These are phyloP conservation scores for Avena eriantha DNA, from an alignment of 176 grass and related monocot genomes.

Conservation along the genomic window DNA sequence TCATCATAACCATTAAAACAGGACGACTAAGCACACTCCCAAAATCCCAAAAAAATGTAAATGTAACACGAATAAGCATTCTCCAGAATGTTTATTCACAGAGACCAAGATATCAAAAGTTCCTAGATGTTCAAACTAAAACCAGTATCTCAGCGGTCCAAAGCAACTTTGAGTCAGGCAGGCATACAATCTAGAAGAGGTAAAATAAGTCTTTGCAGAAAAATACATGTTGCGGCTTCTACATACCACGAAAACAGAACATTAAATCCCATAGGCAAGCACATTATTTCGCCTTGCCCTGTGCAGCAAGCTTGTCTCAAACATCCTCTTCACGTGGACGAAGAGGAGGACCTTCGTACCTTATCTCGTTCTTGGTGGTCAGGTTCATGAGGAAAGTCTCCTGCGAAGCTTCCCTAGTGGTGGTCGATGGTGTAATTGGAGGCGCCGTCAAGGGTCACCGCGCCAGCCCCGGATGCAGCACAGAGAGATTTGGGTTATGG, in stretches of 20 bases:
- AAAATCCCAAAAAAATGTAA: neutral
- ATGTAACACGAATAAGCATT: constrained; percentile 3
- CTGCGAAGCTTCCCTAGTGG: no score
- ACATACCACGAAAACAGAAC: constrained; percentile 2
- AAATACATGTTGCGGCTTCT: constrained; percentile 41
- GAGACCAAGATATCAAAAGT: neutral
- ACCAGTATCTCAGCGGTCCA: neutral
- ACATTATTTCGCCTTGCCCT: constrained; percentile 55
- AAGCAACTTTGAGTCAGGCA: neutral
- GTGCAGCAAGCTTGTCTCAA: constrained; percentile 62
- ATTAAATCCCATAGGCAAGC: neutral
- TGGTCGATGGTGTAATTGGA: no score
- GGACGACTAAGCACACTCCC: no score
- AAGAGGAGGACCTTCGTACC: no score
- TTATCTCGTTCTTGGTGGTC: no score
- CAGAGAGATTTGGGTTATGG: no score
- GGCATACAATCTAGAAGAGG: constrained; percentile 7
- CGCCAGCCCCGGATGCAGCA: no score
- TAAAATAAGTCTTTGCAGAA: neutral
- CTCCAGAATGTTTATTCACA: neutral
- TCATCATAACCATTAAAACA: no score
- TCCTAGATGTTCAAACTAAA: constrained; percentile 15
- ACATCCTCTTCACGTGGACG: constrained; percentile 61
- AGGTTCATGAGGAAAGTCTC: no score
- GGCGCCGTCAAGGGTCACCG: no score